Evolutionary conservation across 768 basidiomycete species (phyloP).

Genomic region (Melanogaster broomeanus): DNA sequence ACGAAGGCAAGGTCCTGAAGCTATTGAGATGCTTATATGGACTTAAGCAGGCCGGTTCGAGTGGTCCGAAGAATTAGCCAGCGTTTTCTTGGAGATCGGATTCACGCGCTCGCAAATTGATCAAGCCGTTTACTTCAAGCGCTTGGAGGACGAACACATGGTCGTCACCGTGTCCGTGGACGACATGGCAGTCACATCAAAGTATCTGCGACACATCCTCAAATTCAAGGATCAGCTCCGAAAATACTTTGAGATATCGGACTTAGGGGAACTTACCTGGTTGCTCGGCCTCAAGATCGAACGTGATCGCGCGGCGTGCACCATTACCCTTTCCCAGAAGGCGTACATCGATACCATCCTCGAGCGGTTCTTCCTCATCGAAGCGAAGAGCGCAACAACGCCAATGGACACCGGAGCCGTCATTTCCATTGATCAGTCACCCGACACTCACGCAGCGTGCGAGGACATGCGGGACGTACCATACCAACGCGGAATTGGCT

Average conservation of each 20-base stretch:
- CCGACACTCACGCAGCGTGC: neutral
- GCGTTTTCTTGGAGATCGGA: no score
- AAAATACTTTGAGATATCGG: constrained; percentile 30
- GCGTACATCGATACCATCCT: constrained; percentile 25
- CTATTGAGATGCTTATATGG: neutral
- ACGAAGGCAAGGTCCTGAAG: neutral
- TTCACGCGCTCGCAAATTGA: no score
- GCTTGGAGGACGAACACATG: neutral
- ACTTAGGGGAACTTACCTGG: constrained; percentile 28
- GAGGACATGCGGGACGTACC: neutral
- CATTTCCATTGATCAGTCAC: neutral
- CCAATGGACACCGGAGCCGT: neutral
- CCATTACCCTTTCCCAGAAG: constrained; percentile 28
- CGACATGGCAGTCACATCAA: constrained; percentile 33
- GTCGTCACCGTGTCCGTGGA: constrained; percentile 29
- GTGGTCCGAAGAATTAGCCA: no score
- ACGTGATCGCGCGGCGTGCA: constrained; percentile 11
- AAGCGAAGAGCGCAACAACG: neutral
- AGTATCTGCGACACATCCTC: neutral
- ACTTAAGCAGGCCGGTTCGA: no score
- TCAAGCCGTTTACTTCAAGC: no score
- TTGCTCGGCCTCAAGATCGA: constrained; percentile 36
- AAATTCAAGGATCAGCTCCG: constrained; percentile 18
- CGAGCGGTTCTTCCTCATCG: neutral
- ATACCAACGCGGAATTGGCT: neutral